Conservation (phyloP, 768 basidiomycete genomes). For the Termitomyces bulborhizus region DNA sequence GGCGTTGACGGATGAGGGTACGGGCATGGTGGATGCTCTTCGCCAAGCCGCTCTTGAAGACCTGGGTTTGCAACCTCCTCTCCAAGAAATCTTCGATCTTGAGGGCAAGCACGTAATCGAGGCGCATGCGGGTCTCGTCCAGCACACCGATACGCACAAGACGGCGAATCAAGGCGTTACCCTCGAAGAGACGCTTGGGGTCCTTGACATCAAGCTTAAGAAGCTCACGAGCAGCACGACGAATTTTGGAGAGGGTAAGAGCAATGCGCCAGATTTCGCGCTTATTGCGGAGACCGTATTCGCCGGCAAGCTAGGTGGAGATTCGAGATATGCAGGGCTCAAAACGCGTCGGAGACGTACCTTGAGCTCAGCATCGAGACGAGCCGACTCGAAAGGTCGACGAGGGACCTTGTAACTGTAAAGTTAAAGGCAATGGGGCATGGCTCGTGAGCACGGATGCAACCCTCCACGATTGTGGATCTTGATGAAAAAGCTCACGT, state of each 20-base stretch:
- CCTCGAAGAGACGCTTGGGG: conserved; percentile 99
- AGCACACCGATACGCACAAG: conserved; percentile 99
- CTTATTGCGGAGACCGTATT: conserved; percentile 99
- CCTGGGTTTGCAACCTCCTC: conserved; percentile 96
- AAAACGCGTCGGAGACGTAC: conserved; percentile 31
- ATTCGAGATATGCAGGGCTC: background rate
- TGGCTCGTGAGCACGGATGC: conserved; percentile 62
- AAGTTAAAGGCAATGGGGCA: conserved; percentile 55
- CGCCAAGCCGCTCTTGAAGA: conserved; percentile 97
- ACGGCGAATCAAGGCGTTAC: conserved; percentile 91
- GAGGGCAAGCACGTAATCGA: conserved; percentile 99
- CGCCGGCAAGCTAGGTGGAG: conserved; percentile 84
- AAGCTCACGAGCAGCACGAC: conserved; percentile 99
- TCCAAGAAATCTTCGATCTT: conserved; percentile 99
- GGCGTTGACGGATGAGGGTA: conserved; percentile 95
- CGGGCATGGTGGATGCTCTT: conserved; percentile 99
- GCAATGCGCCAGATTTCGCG: conserved; percentile 99
- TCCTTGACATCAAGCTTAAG: conserved; percentile 99
- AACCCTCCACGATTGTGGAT: conserved; percentile 67
- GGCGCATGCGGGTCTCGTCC: conserved; percentile 97
- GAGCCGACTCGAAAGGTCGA: conserved; percentile 94
- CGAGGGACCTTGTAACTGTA: conserved; percentile 97
- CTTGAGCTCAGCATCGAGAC: conserved; percentile 99
- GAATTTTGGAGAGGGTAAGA: conserved; percentile 97
- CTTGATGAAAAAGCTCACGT: conserved; percentile 75